These are phyloP conservation scores for Herpetospermum pedunculosum DNA, from an alignment of 306 rosid genomes.

Conservation along the genomic window DNA sequence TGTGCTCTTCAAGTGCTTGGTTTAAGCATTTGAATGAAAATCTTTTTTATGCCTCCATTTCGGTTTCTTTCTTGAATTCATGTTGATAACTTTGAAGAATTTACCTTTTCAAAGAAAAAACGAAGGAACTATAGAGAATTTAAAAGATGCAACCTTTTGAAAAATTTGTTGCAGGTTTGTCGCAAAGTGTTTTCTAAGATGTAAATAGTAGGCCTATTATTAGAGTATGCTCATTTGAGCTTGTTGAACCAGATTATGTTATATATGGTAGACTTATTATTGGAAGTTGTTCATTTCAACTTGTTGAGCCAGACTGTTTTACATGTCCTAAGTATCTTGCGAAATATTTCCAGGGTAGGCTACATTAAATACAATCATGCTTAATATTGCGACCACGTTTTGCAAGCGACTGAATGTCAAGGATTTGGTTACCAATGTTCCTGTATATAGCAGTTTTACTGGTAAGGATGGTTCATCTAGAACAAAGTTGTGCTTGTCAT, in stretches of 20 bases:
- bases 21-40: not conserved
- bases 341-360: not conserved
- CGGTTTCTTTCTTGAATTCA: not conserved
- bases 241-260: not conserved
- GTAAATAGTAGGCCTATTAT: not conserved
- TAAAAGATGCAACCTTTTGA: not conserved
- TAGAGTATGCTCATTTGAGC: not conserved
- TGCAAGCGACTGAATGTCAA: conserved; percentile 55
- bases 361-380: conserved; percentile 5
- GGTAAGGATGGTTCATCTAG: conserved; percentile 32
- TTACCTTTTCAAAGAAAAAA: too few relatives aligned
- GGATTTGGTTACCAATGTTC: conserved; percentile 42
- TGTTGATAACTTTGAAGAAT: not conserved
- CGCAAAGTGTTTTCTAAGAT: not conserved
- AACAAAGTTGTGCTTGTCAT: not conserved
- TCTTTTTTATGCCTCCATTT: not conserved
- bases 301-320: not conserved
- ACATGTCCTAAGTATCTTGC: not conserved
- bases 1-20: not conserved
- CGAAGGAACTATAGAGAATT: not conserved
- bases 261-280: not conserved
- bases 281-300: not conserved
- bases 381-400: conserved; percentile 47
- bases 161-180: not conserved
- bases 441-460: conserved; percentile 40